Evolutionary conservation across 2,329 filamentous ascomycete genomes (phyloP).

Genomic region (Aspergillus tamarii): DNA sequence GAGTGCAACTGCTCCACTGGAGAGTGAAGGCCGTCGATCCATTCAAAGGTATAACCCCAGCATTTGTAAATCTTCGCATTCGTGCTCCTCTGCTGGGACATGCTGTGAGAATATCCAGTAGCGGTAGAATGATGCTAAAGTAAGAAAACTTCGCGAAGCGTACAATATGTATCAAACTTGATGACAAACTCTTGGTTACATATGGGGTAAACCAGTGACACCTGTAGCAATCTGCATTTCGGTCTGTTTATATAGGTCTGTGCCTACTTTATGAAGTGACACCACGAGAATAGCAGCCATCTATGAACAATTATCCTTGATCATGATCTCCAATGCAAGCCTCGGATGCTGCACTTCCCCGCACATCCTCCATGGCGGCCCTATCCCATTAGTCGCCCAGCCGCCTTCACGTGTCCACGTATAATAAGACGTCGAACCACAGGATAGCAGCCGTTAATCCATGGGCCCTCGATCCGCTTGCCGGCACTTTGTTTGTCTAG

Average conservation of each 20-base stretch:
- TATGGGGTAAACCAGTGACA: neutral
- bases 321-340: neutral
- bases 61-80: conserved; percentile 26
- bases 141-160: neutral
- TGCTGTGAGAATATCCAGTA: neutral
- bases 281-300: neutral
- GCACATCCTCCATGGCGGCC: neutral
- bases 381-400: neutral
- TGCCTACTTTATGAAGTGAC: neutral
- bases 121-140: neutral
- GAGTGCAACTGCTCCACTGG: conserved; percentile 62
- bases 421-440: neutral
- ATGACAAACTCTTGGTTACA: neutral
- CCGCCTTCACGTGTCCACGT: neutral
- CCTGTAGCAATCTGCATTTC: neutral
- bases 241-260: neutral
- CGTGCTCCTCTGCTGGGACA: neutral
- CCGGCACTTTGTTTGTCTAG: neutral
- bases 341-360: neutral
- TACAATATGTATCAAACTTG: neutral
- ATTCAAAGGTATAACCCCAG: conserved; percentile 72
- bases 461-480: neutral
- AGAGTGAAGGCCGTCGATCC: conserved; percentile 64
- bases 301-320: neutral
- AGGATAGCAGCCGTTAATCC: neutral